phyloP scores from a whole-genome alignment of 345 rosid genomes.

The Leavenworthia alabamica region DNA sequence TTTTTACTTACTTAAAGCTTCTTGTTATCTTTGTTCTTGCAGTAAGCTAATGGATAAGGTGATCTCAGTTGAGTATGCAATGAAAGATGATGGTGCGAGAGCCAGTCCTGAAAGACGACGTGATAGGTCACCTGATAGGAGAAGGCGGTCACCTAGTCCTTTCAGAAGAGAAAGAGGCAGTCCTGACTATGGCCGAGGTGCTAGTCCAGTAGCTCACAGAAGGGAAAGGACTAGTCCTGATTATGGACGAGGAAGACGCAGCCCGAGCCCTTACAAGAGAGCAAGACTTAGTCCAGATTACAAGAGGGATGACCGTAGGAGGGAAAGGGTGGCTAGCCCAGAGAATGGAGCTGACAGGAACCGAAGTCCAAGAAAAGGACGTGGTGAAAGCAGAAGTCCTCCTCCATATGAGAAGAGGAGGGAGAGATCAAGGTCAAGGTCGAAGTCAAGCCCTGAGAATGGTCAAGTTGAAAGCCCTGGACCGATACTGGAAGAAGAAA shows the following conservation, averaged over 20 bases:
- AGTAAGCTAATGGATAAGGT: conserved; percentile 87
- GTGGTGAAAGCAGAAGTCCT: conserved; percentile 41
- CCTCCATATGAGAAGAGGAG: conserved; percentile 41
- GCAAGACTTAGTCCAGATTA: conserved; percentile 58
- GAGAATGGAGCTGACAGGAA: conserved; percentile 46
- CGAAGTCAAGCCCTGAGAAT: conserved; percentile 34
- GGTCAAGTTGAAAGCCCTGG: conserved; percentile 61
- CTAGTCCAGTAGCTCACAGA: conserved; percentile 49
- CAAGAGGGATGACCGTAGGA: conserved; percentile 40
- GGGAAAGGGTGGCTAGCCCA: conserved; percentile 43
- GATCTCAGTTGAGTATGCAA: conserved; percentile 91
- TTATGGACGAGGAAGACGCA: conserved; percentile 62
- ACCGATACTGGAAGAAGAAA: conserved; percentile 5
- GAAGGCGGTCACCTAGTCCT: conserved; percentile 79
- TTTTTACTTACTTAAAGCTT: not conserved
- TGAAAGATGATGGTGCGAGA: conserved; percentile 78
- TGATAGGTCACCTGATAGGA: conserved; percentile 71
- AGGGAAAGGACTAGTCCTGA: conserved; percentile 73
- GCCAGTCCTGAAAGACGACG: conserved; percentile 66
- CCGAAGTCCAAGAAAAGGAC: conserved; percentile 35
- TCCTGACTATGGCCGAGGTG: conserved; percentile 89
- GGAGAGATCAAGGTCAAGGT: conserved; percentile 32
- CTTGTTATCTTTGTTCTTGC: conserved; percentile 18
- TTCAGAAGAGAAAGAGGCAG: conserved; percentile 78
- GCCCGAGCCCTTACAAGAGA: conserved; percentile 52